Evolutionary conservation across 2,329 filamentous ascomycete genomes (phyloP), one percentile per base, ranked within the genome.

Genomic region (Aspergillus alliaceus): DNA sequence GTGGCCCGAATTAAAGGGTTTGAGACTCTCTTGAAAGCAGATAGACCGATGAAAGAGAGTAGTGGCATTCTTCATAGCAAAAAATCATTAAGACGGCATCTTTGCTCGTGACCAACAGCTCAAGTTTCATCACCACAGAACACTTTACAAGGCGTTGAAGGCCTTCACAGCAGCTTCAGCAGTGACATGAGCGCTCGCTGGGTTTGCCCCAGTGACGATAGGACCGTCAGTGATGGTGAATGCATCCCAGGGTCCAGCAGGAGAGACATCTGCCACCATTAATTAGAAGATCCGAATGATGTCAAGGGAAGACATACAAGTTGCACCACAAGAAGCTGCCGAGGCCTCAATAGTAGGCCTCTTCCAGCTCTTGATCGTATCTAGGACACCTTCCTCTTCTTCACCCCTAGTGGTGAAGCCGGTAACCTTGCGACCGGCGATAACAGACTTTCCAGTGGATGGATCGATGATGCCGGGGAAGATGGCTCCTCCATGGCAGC

Each of bases 401-500:
- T 76, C 73, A 25, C 74, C 51, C 66, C 54, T 11, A 0, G 71
- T 76, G 1, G 72, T 76, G 60, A 77, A 77, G 32, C 75, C 75
- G 2, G 74, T 77, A 6, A 77, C 66, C 32, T 63, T 72, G 58
- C 71, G 72, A 34, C 70, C 70, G 0, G 53, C 39, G 39, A 77
- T 70, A 42, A 76, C 68, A 2, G 73, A 68, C 51, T 72, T 67
- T 27, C 65, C 62, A 15, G 71, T 73, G 12, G 54, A 42, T 4
- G 61, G 54, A 32, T 75, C 69, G 27, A 71, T 61, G 27, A 76
- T 65, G 5, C 66, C 68, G 2, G 74, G 64, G 63, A 76, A 75
- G 55, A 77, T 76, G 6, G 75, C 73, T 9, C 64, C 64, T 25
- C 75, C 73, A 56, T 77, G 75, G 61, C 75, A 77, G 12, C 67